phyloP scores from a whole-genome alignment of 306 rosid genomes.

The Hippophae tibetana region DNA sequence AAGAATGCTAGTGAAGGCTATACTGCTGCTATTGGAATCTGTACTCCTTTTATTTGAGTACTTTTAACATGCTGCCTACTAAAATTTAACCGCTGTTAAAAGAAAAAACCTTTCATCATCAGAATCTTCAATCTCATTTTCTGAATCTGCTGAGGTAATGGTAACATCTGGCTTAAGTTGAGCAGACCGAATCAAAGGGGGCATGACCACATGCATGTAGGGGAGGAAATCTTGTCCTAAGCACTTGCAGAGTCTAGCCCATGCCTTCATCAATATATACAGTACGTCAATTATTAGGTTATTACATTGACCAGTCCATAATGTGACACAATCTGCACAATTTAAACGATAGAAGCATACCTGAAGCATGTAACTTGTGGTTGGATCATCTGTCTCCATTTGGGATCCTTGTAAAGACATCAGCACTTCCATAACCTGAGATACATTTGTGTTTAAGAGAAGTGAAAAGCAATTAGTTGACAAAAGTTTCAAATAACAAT shows the following conservation, averaged over 20 bases:
- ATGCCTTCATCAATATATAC: conserved; percentile 47
- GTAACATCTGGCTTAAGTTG: conserved; percentile 97
- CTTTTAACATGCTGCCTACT: no score
- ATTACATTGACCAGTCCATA: conserved; percentile 1
- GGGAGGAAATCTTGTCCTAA: conserved; percentile 99
- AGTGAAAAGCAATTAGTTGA: no score
- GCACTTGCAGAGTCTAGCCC: conserved; percentile 99
- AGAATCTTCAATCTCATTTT: conserved; percentile 77
- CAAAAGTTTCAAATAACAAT: no score
- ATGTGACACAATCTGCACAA: neutral
- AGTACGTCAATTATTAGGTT: neutral
- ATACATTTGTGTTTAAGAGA: neutral
- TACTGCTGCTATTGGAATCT: no score
- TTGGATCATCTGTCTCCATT: conserved; percentile 95
- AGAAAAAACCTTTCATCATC: conserved; percentile 78
- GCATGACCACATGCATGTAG: conserved; percentile 95
- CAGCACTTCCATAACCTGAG: conserved; percentile 92
- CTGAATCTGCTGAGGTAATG: conserved; percentile 91
- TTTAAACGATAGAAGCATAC: conserved; percentile 28
- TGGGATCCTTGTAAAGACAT: conserved; percentile 96
- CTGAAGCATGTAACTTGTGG: conserved; percentile 96
- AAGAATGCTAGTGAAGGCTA: no score
- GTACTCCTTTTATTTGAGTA: no score
- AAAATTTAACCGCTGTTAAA: neutral
- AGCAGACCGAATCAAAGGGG: conserved; percentile 92